Percentiles rank a stretch among this genome's conserved stretches.
Conservation (phyloP, 208 protist genomes). For the Leishmania amazonensis region DNA sequence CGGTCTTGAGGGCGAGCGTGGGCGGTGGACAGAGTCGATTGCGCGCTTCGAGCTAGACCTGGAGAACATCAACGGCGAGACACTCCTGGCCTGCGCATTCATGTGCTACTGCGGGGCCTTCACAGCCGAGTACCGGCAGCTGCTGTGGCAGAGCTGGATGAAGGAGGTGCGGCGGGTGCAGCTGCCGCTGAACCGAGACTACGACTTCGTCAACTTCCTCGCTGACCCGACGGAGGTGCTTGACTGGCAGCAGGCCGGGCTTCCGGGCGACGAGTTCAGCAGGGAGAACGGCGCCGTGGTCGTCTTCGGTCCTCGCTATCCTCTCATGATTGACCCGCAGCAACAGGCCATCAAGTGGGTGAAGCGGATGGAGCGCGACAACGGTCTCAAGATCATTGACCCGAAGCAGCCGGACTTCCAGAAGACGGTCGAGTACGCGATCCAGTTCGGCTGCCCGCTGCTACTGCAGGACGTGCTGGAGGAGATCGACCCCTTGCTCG, state of each 20-base stretch:
- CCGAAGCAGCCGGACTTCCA: slow-evolving; percentile 96
- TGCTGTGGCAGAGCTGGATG: slow-evolving; percentile 93
- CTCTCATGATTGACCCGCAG: slow-evolving; percentile 99
- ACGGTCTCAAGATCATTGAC: slow-evolving; percentile 94
- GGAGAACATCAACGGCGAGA: slow-evolving; percentile 95
- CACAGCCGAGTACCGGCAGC: slow-evolving; percentile 92
- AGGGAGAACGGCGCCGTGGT: slow-evolving; percentile 98
- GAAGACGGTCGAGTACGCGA: slow-evolving; percentile 96
- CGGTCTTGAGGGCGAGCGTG: slow-evolving; percentile 96
- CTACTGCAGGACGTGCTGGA: slow-evolving; percentile 98
- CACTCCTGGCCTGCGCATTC: slow-evolving; percentile 96
- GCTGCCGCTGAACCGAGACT: slow-evolving; percentile 85
- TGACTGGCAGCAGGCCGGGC: slow-evolving; percentile 97
- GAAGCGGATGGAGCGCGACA: slow-evolving; percentile 95
- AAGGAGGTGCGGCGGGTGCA: slow-evolving; percentile 87
- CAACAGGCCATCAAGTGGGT: slow-evolving; percentile 99
- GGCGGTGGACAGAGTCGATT: slow-evolving; percentile 96
- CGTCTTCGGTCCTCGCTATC: slow-evolving; percentile 94
- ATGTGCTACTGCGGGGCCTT: slow-evolving; percentile 98
- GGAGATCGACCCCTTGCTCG: slow-evolving; percentile 97
- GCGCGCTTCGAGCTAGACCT: slow-evolving; percentile 90
- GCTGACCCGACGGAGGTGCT: slow-evolving; percentile 95
- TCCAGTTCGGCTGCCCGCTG: slow-evolving; percentile 97
- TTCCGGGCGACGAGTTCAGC: slow-evolving; percentile 97
- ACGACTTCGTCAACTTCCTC: slow-evolving; percentile 95